Conservation (phyloP, 257 asterid genomes). For the Plantago ovata region DNA sequence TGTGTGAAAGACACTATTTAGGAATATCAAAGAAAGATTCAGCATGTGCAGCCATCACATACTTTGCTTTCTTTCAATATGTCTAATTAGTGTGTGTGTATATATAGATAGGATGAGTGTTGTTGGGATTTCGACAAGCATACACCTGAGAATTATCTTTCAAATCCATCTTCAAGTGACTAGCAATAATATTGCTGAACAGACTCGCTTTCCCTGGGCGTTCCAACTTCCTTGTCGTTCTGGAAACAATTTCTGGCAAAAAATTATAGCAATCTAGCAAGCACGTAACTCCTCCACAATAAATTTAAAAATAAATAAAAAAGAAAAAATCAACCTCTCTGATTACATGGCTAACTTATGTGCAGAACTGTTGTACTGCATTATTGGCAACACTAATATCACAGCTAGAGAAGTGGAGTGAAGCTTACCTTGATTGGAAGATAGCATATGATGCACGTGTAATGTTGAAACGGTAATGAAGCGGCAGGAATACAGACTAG, state of each 20-base stretch:
- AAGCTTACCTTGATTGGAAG: conserved; percentile 45
- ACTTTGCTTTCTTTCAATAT: not conserved
- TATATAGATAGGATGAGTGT: not conserved
- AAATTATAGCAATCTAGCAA: conserved; percentile 15
- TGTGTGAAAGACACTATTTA: not conserved
- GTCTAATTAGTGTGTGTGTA: not conserved
- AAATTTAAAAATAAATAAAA: conserved; percentile 1
- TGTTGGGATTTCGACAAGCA: not conserved
- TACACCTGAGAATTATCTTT: conserved; percentile 46
- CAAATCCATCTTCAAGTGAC: conserved; percentile 25
- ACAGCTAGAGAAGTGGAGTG: conserved; percentile 4
- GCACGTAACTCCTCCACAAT: conserved; percentile 2
- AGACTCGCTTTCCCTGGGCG: conserved; percentile 28
- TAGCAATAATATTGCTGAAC: conserved; percentile 27
- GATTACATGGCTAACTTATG: conserved; percentile 8
- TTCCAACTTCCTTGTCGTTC: conserved; percentile 27
- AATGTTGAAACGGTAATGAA: conserved; percentile 35
- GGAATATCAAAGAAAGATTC: not conserved
- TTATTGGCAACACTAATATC: too few relatives aligned
- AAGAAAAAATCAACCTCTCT: not conserved
- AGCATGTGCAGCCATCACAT: not conserved
- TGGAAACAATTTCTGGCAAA: conserved; percentile 47
- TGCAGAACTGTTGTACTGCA: not conserved
- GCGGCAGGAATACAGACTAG: conserved; percentile 30
- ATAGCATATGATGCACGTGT: conserved; percentile 26